A percentile compares a stretch with the other conserved stretches of the same genome.
Conservation (phyloP, 192 early-diverging fungal genomes). For the Chytriomyces sp. region DNA sequence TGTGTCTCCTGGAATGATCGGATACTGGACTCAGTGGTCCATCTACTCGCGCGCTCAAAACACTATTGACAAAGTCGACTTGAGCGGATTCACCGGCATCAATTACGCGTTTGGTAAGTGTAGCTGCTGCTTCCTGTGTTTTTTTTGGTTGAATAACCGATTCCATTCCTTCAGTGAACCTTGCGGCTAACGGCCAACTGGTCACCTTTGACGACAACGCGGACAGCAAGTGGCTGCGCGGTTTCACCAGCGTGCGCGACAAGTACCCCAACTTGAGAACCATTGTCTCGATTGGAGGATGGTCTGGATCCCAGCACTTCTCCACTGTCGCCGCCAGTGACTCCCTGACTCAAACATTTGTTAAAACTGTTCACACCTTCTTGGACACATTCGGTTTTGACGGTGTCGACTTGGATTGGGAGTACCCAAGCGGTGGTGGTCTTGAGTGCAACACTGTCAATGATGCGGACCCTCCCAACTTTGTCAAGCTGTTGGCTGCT, state of each 20-base stretch:
- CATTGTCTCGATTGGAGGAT: slow-evolving; percentile 24
- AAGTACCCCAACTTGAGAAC: slow-evolving; percentile 26
- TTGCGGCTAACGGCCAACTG: slow-evolving; percentile 16
- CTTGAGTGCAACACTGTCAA: slow-evolving; percentile 15
- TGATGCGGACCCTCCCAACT: slow-evolving; percentile 10
- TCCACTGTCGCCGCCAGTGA: slow-evolving; percentile 8
- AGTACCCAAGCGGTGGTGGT: slow-evolving; percentile 26
- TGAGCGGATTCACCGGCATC: background rate
- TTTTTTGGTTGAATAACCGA: background rate
- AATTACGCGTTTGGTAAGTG: slow-evolving; percentile 11
- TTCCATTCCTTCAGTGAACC: slow-evolving; percentile 18
- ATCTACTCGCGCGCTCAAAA: slow-evolving; percentile 13
- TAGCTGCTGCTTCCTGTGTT: background rate
- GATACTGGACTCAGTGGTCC: slow-evolving; percentile 25
- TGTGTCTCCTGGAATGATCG: slow-evolving; percentile 26
- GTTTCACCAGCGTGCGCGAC: background rate
- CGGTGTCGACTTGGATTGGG: slow-evolving; percentile 20
- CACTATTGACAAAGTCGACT: slow-evolving; percentile 5
- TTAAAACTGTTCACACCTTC: slow-evolving; percentile 13
- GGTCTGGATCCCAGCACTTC: slow-evolving; percentile 26
- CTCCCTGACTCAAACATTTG: background rate
- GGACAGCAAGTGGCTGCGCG: slow-evolving; percentile 8
- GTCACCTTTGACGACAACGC: slow-evolving; percentile 22
- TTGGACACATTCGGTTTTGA: slow-evolving; percentile 19
- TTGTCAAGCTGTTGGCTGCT: slow-evolving; percentile 4